Percentiles rank a stretch among this genome's conserved stretches.
Conservation (phyloP, 1,284 basidiomycete species). For the Phlebopus sp. region DNA sequence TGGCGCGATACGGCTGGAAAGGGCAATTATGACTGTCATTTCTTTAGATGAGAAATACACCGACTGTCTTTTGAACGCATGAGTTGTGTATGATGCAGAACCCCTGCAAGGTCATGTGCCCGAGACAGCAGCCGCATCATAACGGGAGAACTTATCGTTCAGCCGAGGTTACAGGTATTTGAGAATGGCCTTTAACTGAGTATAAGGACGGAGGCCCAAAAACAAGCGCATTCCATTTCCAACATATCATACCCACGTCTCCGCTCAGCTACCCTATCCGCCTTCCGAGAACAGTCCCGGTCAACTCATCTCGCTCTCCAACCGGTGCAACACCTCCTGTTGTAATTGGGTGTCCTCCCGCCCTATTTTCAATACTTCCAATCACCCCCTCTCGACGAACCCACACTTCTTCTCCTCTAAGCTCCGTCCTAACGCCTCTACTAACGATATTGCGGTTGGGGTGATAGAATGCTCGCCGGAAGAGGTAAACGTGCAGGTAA, state of each 20-base stretch:
- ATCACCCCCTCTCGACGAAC: conserved; percentile 34
- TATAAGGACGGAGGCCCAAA: too few species aligned
- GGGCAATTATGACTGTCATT: conserved; percentile 47
- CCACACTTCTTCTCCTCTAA: conserved; percentile 49
- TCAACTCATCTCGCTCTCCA: conserved; percentile 22
- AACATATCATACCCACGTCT: too few species aligned
- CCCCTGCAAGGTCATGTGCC: not conserved
- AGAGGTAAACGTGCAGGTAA: conserved; percentile 44
- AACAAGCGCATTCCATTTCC: too few species aligned
- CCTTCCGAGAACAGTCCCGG: not conserved
- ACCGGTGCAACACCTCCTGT: conserved; percentile 21
- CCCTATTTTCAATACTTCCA: not conserved
- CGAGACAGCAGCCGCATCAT: too few species aligned
- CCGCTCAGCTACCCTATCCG: too few species aligned
- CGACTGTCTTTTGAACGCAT: too few species aligned
- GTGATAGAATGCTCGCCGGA: conserved; percentile 16
- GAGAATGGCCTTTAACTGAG: too few species aligned
- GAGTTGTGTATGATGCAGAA: not conserved
- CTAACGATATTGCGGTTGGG: conserved; percentile 8
- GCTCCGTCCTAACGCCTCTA: conserved; percentile 25
- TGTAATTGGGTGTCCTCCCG: not conserved
- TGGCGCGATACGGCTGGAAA: conserved; percentile 77
- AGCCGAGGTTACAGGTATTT: too few species aligned
- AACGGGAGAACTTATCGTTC: too few species aligned
- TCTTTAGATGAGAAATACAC: not conserved